Percentiles rank a stretch among this genome's conserved stretches.
Evolutionary conservation across 2,329 filamentous ascomycete genomes (phyloP).

Genomic region (Neospermospora avenae): DNA sequence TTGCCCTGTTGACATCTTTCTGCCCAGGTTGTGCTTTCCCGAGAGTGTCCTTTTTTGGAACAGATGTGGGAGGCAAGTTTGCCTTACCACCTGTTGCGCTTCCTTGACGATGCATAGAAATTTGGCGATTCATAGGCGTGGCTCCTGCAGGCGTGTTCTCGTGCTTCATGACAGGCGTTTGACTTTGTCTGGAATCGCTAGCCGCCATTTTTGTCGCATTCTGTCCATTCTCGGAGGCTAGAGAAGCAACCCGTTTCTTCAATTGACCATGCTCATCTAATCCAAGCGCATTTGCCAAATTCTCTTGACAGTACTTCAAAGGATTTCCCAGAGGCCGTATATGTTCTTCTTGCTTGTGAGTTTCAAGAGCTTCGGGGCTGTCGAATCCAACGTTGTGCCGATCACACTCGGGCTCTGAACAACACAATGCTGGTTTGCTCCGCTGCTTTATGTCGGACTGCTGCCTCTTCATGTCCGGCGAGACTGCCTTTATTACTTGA

Average conservation of each 20-base stretch:
- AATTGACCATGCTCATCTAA: conserved; percentile 49
- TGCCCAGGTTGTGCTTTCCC: conserved; percentile 24
- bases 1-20: conserved; percentile 29
- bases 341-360: conserved; percentile 58
- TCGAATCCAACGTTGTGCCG: conserved; percentile 47
- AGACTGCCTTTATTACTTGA: conserved; percentile 28
- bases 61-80: conserved; percentile 20
- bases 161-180: conserved; percentile 42
- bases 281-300: conserved; percentile 47
- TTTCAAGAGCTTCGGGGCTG: conserved; percentile 51
- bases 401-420: conserved; percentile 55
- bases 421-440: conserved; percentile 35
- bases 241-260: conserved; percentile 15
- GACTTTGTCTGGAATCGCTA: conserved; percentile 35
- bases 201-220: conserved; percentile 34
- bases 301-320: conserved; percentile 49
- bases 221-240: conserved; percentile 33
- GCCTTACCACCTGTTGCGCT: conserved; percentile 44
- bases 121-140: conserved; percentile 48
- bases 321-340: conserved; percentile 54
- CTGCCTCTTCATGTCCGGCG: conserved; percentile 32
- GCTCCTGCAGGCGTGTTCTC: conserved; percentile 35
- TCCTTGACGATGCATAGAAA: conserved; percentile 48
- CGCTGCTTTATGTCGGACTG: conserved; percentile 23
- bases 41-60: conserved; percentile 22